phyloP scores from a whole-genome alignment of 345 rosid genomes.

The Rhizophora mangle region DNA sequence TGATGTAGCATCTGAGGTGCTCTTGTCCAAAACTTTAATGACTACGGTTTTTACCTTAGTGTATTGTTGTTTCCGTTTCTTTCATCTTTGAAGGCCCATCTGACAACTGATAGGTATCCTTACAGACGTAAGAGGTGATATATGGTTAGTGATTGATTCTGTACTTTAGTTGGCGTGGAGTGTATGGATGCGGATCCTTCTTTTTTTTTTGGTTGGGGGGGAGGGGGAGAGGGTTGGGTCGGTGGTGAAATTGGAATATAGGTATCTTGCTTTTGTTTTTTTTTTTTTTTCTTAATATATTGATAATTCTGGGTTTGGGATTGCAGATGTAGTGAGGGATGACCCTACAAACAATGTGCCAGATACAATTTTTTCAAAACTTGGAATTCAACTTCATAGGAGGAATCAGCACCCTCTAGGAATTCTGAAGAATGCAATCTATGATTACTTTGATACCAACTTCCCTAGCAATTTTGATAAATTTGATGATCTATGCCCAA shows the following conservation, averaged over 20 bases:
- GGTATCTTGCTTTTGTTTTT: neutral
- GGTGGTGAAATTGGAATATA: neutral
- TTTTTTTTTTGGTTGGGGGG: neutral
- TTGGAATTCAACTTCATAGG: conserved; percentile 83
- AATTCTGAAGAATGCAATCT: conserved; percentile 79
- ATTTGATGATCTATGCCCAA: conserved; percentile 83
- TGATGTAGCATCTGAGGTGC: too few species aligned
- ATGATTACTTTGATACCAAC: conserved; percentile 75
- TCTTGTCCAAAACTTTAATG: too few species aligned
- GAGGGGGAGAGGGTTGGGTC: too few species aligned
- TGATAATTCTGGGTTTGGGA: conserved; percentile 12
- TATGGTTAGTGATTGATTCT: too few species aligned
- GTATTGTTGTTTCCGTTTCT: too few species aligned
- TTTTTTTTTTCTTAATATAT: neutral
- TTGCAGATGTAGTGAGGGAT: conserved; percentile 83
- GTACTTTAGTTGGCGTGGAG: too few species aligned
- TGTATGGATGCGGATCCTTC: neutral
- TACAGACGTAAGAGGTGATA: too few species aligned
- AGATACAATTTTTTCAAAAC: conserved; percentile 73
- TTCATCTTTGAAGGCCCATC: too few species aligned
- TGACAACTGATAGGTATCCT: too few species aligned
- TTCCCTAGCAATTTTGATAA: conserved; percentile 59
- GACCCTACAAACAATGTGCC: conserved; percentile 95
- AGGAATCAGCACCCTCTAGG: conserved; percentile 83
- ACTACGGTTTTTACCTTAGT: too few species aligned